Base-by-base conservation (phyloP, 2,329 filamentous ascomycete genomes). In the Calonectria leucothoes region DNA sequence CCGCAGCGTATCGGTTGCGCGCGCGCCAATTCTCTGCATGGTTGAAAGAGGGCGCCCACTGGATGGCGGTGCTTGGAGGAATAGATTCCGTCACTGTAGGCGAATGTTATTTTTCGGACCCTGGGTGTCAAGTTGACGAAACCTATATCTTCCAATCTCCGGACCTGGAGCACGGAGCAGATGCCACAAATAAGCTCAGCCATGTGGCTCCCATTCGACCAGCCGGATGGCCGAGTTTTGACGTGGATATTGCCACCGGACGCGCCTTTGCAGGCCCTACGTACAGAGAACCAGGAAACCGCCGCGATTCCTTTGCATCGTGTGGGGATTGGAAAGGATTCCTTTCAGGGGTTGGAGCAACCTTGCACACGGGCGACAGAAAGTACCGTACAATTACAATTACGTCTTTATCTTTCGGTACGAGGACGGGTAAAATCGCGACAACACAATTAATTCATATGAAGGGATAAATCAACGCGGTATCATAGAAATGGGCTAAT, bases 111-210 rank as follows among this genome's bases (percentile, higher is more conserved):
- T 55, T 42, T 42, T 37, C 17, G n/a, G 23, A 39, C n/a, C 48
- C 17, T 29, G 25, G 23, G 55, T 27, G 20, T 52, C 48, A 66
- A 48, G 68, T 67, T 59, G 63, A 68, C 33, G 72, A 71, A 59
- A 66, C 69, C 49, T 61, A 66, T 69, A 42, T 51, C 20, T 14
- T 33, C 66, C 70, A 70, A 74, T 74, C 65, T 74, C 73, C 73
- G 70, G 51, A 55, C 42, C 66, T 55, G 65, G 65, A 65, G 70
- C 73, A 74, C 66, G 64, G 70, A 31, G 45, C 66, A 68, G 42
- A 6, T 42, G 61, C 63, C 61, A 68, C 35, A 67, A 72, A 74
- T 73, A 74, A 70, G 73, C 73, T 72, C 70, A 67, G 45, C 66
- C 66, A 72, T 70, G 37, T 64, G 61, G 61, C 57, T 15, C 20